Evolutionary conservation across 2,329 filamentous ascomycete genomes (phyloP), one percentile per base, ranked within the genome.

Genomic region (Phaeosphaeria sp.): DNA sequence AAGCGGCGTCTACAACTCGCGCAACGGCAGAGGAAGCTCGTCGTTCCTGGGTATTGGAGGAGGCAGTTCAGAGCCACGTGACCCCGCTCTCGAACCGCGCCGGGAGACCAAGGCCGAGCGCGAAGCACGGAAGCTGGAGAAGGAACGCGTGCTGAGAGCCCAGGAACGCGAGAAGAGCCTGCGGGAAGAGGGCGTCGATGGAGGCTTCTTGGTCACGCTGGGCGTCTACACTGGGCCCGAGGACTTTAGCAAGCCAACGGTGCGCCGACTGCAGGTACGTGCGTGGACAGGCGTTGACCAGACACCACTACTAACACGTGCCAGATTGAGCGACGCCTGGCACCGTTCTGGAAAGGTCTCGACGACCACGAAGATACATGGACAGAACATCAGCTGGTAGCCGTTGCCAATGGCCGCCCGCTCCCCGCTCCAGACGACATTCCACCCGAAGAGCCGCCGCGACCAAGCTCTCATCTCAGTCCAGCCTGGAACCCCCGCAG

Each of bases 351-450:
- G 93, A 89, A 90, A 72, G 95, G 95, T 5, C 82, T 99, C 3
- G 90, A 97, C 63, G 93, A 98, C 76, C 92, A 95, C 77, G 90
- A 89, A 17, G 86, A 91, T 21, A 90, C 87, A 52, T 99, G 95
- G 95, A 90, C 92, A 13, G 95, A 99, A 72, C 89, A 95, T 77
- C 95, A 99, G 78, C 87, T 99, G n/a, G 87, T 97, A 68, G 93
- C 94, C 56, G 93, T 92, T 22, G 95, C 90, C 50, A 88, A 92
- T 71, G 93, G 92, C 20, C 84, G 96, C 55, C 87, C 91, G 2
- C 88, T 98, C 50, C 95, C 95, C 13, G 85, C 91, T 7, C 87
- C 94, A 47, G 93, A 97, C 76, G 88, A 93, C 67, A 87, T 92
- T 2, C 91, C 92, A 4, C 86, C 90, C 5, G 90, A 95, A 68